Evolutionary conservation across 73 alveolate species (phyloP).

Genomic region (Tetrahymena malaccensis): DNA sequence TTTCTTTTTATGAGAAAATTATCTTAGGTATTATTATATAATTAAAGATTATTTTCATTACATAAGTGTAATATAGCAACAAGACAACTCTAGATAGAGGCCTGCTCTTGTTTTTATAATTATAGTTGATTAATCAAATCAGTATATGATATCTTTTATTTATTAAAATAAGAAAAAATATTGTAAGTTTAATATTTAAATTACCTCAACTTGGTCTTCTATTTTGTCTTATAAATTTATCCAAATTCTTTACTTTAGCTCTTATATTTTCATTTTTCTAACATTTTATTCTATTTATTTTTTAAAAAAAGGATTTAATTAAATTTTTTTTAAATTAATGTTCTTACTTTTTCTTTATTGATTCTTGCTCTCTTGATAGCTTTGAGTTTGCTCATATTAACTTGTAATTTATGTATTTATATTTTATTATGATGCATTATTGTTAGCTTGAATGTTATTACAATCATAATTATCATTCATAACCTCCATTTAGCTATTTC

Average conservation of each 20-base stretch:
- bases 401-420: neutral
- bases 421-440: neutral
- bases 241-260: neutral
- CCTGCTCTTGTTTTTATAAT: neutral
- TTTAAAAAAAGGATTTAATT: neutral
- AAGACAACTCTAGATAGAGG: neutral
- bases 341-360: neutral
- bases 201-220: neutral
- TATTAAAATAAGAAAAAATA: neutral
- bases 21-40: neutral
- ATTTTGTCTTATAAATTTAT: neutral
- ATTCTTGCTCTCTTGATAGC: neutral
- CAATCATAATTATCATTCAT: neutral
- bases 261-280: neutral
- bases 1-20: neutral
- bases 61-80: neutral
- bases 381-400: neutral
- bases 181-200: neutral
- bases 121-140: neutral
- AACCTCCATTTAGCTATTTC: neutral
- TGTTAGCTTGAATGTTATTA: neutral
- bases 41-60: neutral
- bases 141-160: neutral
- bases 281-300: neutral
- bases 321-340: too few species aligned